Conservation (phyloP, 2,329 filamentous ascomycete genomes). For the Aspergillus sp. region DNA sequence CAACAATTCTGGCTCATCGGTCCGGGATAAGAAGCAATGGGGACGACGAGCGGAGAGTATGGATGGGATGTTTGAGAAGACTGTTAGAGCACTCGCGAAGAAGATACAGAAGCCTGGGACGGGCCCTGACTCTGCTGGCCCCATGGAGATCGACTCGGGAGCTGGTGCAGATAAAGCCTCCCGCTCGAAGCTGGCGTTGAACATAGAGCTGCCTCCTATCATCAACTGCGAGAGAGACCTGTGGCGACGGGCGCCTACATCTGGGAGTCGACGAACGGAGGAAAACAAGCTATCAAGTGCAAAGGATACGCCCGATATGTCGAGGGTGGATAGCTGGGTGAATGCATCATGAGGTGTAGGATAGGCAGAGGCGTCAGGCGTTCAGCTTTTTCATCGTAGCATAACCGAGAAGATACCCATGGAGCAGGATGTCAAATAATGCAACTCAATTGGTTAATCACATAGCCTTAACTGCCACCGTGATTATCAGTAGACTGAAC, state of each 20-base stretch:
- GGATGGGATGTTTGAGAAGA: slow-evolving; percentile 58
- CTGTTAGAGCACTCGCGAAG: slow-evolving; percentile 53
- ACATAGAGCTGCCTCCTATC: slow-evolving; percentile 49
- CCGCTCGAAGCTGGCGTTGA: slow-evolving; percentile 30
- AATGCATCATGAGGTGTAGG: slow-evolving; percentile 22
- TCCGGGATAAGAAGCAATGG: slow-evolving; percentile 44
- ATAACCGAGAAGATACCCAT: slow-evolving; percentile 39
- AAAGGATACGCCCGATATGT: slow-evolving; percentile 26
- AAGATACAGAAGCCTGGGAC: slow-evolving; percentile 37
- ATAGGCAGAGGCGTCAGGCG: slow-evolving; percentile 16
- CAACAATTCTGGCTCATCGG: slow-evolving; percentile 43
- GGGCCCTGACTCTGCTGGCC: slow-evolving; percentile 25
- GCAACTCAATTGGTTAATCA: slow-evolving; percentile 5
- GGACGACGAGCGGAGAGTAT: slow-evolving; percentile 43
- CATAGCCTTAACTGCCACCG: neutral
- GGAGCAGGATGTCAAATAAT: slow-evolving; percentile 20
- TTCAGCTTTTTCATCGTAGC: slow-evolving; percentile 23
- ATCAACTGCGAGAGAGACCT: slow-evolving; percentile 64
- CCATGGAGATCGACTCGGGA: slow-evolving; percentile 35
- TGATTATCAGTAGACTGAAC: slow-evolving; percentile 13
- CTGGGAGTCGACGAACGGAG: slow-evolving; percentile 36
- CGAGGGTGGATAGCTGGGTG: slow-evolving; percentile 27
- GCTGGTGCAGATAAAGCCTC: slow-evolving; percentile 26
- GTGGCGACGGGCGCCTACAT: slow-evolving; percentile 53
- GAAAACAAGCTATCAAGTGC: slow-evolving; percentile 30